These are phyloP conservation scores for Magnaporthales sp. DNA, from an alignment of 2,329 filamentous ascomycete species.

Conservation along the genomic window DNA sequence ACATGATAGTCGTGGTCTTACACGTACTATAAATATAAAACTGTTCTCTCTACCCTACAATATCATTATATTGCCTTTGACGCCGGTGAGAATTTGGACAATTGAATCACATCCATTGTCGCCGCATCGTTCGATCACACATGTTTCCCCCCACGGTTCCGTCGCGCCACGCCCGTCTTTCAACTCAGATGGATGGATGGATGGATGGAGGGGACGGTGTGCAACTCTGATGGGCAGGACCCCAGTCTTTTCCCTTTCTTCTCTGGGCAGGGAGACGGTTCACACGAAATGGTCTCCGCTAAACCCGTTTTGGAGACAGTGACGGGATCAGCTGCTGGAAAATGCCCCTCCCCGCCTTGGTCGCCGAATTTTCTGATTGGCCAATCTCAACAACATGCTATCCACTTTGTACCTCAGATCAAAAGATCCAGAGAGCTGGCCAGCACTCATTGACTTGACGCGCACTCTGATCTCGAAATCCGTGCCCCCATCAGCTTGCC, in stretches of 20 bases:
- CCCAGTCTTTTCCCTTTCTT: constrained; percentile 9
- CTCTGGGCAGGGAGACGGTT: constrained; percentile 8
- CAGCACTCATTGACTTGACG: background rate
- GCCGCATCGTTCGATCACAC: background rate
- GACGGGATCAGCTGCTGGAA: constrained; percentile 1
- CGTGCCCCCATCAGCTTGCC: background rate
- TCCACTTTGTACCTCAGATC: constrained; percentile 20
- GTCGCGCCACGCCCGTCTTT: background rate
- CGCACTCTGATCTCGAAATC: constrained; percentile 5
- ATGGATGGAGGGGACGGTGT: background rate
- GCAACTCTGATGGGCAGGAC: background rate
- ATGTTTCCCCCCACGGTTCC: background rate
- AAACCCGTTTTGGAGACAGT: constrained; percentile 3
- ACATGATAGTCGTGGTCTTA: background rate
- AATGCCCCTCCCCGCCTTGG: constrained; percentile 7
- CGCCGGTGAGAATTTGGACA: background rate
- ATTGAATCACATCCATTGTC: background rate
- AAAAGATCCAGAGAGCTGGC: constrained; percentile 12
- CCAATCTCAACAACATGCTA: constrained; percentile 18
- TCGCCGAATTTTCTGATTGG: constrained; percentile 33
- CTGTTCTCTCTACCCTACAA: background rate
- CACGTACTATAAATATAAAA: background rate
- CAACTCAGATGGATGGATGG: constrained; percentile 3
- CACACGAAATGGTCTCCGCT: constrained; percentile 10
- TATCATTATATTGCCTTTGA: background rate